Evolutionary conservation across 164 flowering plant species (phyloP).

Genomic region (Kingdonia uniflora): DNA sequence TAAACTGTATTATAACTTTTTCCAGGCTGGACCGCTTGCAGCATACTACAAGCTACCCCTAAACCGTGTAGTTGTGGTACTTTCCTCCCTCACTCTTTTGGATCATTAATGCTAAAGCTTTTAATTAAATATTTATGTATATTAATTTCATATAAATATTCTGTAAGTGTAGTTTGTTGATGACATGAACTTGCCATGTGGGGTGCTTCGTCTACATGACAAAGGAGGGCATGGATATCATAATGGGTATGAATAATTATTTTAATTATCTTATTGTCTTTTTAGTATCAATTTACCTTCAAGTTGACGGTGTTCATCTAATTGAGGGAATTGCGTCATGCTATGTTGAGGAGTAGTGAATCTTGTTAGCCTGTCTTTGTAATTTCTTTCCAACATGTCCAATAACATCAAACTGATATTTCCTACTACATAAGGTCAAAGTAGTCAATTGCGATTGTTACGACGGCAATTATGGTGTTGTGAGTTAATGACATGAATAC

Average conservation of each 20-base stretch:
- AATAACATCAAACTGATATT: too few relatives aligned
- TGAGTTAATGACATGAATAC: too few relatives aligned
- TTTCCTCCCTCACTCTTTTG: background rate
- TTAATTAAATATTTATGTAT: background rate
- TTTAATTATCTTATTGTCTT: background rate
- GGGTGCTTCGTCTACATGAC: conserved; percentile 74
- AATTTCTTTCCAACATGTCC: too few relatives aligned
- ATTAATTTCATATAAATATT: background rate
- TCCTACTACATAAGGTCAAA: too few relatives aligned
- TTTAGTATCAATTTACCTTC: background rate
- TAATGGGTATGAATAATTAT: conserved; percentile 51
- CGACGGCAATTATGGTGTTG: too few relatives aligned
- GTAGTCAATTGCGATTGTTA: too few relatives aligned
- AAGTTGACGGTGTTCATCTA: too few relatives aligned
- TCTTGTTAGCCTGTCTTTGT: too few relatives aligned
- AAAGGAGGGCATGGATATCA: conserved; percentile 83
- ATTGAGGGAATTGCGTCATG: too few relatives aligned
- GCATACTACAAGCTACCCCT: conserved; percentile 94
- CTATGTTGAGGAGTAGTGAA: too few relatives aligned
- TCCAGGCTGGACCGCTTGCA: conserved; percentile 84
- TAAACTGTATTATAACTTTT: background rate
- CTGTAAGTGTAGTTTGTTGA: conserved; percentile 52
- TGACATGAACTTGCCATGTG: conserved; percentile 90
- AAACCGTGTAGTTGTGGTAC: conserved; percentile 83
- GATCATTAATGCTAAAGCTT: background rate